A percentile compares a stretch with the other conserved stretches of the same genome.
Evolutionary conservation across 192 early-diverging fungal genomes (phyloP).

Genomic region (Coemansia sp.): DNA sequence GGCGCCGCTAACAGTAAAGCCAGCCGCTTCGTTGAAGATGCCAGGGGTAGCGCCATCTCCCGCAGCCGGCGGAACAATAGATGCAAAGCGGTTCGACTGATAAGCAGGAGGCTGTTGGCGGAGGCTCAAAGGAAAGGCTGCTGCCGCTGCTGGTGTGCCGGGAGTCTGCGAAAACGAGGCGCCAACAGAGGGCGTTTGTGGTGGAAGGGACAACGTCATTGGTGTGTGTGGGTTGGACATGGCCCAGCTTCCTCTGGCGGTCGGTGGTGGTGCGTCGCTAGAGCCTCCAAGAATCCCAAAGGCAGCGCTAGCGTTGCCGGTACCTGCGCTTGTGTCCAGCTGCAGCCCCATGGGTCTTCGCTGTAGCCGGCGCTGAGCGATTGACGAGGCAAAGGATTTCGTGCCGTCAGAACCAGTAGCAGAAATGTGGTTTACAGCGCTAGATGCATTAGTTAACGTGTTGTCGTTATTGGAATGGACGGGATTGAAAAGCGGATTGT

Average conservation of each 20-base stretch:
- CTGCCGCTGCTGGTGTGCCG: neutral
- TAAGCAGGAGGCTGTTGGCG: neutral
- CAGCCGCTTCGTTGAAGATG: neutral
- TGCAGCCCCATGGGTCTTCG: conserved; percentile 42
- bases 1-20: conserved; percentile 1
- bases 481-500: conserved; percentile 5
- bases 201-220: conserved; percentile 1
- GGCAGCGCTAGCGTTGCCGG: neutral
- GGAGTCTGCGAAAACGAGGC: neutral
- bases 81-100: conserved; percentile 5
- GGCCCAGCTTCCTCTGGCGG: conserved; percentile 39
- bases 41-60: neutral
- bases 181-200: conserved; percentile 2
- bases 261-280: conserved; percentile 22
- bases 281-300: neutral
- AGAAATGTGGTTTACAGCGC: neutral
- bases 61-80: neutral
- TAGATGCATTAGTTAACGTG: neutral
- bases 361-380: conserved; percentile 48
- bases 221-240: conserved; percentile 1
- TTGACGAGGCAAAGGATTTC: conserved; percentile 15
- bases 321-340: conserved; percentile 19
- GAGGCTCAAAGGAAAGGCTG: neutral
- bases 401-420: neutral
- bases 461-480: neutral